phyloP scores from a whole-genome alignment of 345 rosid genomes.

The Raphanus sativus region DNA sequence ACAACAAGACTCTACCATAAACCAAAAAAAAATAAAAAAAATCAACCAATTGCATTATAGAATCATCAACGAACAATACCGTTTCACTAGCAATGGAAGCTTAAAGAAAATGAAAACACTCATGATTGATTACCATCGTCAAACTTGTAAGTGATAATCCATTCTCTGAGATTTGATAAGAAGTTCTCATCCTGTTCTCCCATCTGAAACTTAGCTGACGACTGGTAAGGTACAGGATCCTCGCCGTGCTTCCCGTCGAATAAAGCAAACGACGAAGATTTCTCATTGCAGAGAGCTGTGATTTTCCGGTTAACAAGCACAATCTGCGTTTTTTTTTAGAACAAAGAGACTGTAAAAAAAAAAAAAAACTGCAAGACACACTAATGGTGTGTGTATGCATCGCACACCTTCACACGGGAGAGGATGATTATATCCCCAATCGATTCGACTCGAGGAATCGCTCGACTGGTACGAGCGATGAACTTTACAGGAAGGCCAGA shows the following conservation, averaged over 20 bases:
- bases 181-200: constrained; percentile 32
- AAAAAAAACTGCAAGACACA: background rate
- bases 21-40: constrained; percentile 5
- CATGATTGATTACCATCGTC: constrained; percentile 22
- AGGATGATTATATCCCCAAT: constrained; percentile 25
- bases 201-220: constrained; percentile 21
- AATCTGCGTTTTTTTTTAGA: constrained; percentile 10
- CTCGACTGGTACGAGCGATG: constrained; percentile 13
- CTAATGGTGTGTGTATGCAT: background rate
- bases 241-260: background rate
- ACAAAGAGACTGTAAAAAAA: background rate
- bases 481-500: constrained; percentile 26
- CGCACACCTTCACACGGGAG: constrained; percentile 37
- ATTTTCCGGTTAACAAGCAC: constrained; percentile 26
- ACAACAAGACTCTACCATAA: constrained; percentile 26
- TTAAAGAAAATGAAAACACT: too few species aligned
- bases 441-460: constrained; percentile 33
- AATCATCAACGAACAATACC: background rate
- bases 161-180: constrained; percentile 21
- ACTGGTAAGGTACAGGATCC: constrained; percentile 17
- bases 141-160: constrained; percentile 11
- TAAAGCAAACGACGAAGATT: constrained; percentile 19
- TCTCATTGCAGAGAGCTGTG: constrained; percentile 33
- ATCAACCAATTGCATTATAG: constrained; percentile 1
- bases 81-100: background rate